Base-by-base conservation (phyloP, 169 alveolate species). In the Cyclospora cayetanensis region DNA sequence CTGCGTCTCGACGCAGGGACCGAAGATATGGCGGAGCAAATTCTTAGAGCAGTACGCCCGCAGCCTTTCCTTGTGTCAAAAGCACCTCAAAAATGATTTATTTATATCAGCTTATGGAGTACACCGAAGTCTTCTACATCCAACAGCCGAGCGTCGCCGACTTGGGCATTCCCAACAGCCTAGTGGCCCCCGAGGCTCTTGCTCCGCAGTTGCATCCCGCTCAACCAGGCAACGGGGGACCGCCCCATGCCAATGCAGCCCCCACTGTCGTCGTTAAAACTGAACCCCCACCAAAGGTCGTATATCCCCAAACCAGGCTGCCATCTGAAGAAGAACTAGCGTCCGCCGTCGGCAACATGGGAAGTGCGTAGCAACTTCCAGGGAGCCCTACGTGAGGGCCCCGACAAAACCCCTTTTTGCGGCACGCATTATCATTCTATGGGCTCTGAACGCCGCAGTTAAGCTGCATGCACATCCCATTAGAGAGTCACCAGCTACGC, bases 261-360 rank as follows among this genome's bases (percentile, higher is more conserved):
- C 22, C 15, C 55, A 11, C 60, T 66, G 79, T 31, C 7, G 83
- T 18, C 4, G 11, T 11, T 29, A 65, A 18, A n/a, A n/a, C 82
- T n/a, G 4, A 43, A 3, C 50, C 82, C 52, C 65, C 85, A 39
- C n/a, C 18, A 1, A 4, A 15, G 1, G 37, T 65, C 7, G 35
- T 74, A 3, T 41, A 74, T 22, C 85, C 85, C 4, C 20, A 1
- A 1, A 25, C 63, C n/a, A 12, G 63, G 11, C 18, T 41, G 60
- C 60, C 85, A 4, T 9, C 66, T n/a, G 85, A 37, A 3, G 60
- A 74, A 41, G 88, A 46, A 42, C 68, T 31, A 5, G 88, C 65
- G n/a, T n/a, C n/a, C n/a, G n/a, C n/a, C n/a, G n/a, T n/a, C n/a
- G n/a, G n/a, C n/a, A n/a, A n/a, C n/a, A n/a, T n/a, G n/a, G n/a